Conservation (phyloP, 305 asterid species). For the Solanum aculeatissimum region DNA sequence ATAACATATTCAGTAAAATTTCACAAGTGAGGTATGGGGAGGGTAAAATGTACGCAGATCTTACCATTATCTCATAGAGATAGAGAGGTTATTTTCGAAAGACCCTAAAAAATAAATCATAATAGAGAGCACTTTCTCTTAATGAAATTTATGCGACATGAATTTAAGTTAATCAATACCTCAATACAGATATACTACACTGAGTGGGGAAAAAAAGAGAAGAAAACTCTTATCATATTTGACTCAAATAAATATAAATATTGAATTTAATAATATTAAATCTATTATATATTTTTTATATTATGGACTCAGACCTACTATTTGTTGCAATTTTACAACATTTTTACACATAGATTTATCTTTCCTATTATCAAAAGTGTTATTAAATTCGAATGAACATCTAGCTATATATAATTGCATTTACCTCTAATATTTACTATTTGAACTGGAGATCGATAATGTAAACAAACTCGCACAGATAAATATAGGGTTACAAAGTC, state of each 20-base stretch:
- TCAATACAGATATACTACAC: not conserved
- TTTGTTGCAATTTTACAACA: not conserved
- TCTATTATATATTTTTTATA: not conserved
- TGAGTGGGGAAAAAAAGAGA: not conserved
- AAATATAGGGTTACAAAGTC: not conserved
- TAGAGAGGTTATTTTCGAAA: fast-evolving
- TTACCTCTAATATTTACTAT: not conserved
- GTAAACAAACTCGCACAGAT: not conserved
- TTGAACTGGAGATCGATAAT: not conserved
- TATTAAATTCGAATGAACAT: not conserved
- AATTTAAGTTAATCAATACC: not conserved
- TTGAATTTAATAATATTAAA: not conserved
- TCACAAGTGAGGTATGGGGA: too few relatives aligned
- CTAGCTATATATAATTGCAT: not conserved
- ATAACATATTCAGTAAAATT: too few relatives aligned
- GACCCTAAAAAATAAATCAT: not conserved
- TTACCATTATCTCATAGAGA: too few relatives aligned
- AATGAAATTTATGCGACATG: not conserved
- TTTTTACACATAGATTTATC: not conserved
- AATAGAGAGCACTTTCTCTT: not conserved
- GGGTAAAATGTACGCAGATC: too few relatives aligned
- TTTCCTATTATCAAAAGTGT: not conserved
- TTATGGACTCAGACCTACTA: not conserved
- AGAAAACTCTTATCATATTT: not conserved
- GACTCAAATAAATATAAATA: not conserved